Base-by-base conservation (phyloP, 345 rosid species). In the Adansonia digitata region DNA sequence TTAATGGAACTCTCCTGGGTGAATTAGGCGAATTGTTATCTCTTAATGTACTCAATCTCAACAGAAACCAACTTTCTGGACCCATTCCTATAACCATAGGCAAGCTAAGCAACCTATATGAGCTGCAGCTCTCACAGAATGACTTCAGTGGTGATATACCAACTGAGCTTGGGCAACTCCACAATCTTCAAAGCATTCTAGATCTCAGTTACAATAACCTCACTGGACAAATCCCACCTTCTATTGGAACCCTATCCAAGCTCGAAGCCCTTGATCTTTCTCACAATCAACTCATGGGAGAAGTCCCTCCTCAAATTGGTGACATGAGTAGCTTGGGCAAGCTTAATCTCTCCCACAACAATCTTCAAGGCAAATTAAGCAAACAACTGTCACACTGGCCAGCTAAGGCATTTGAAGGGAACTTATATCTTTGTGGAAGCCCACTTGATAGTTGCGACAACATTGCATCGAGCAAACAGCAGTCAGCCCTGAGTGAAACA, bases 181-280 rank as follows among this genome's bases (percentile, higher is more conserved):
- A 84, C 68, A 85, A 91, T 84, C 92, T 95, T 73, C 98, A 93
- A 74, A 93, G 84, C 83, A 75, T 83, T 75, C 84, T 95, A 55
- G 91, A 93, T 74, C 88, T 95, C 79, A 88, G 97, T 77, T 83
- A 79, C 88, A 90, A 93, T 84, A 88, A 90, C 76, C 85, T 95
- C 37, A 82, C 85, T 0, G 94, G 97, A 45, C 77, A 45, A 62
- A 84, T 95, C 17, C 98, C 99, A 18, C 74, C 93, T 45, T 86
- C 96, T 2, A 79, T 93, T 24, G 93, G 91, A 34, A 73, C 77
- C 27, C 77, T 95, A 74, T 79, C 84, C 15, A 95, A 88, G 84
- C 92, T 93, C 6, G 98, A 90, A 85, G 81, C 78, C 1, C 99
- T 95, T 46, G 87, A 93, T 85, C 85, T 95, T 34, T 95, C 99